Conservation (phyloP, 176 grass and related monocot species). For the Ampelocalamus luodianensis region DNA sequence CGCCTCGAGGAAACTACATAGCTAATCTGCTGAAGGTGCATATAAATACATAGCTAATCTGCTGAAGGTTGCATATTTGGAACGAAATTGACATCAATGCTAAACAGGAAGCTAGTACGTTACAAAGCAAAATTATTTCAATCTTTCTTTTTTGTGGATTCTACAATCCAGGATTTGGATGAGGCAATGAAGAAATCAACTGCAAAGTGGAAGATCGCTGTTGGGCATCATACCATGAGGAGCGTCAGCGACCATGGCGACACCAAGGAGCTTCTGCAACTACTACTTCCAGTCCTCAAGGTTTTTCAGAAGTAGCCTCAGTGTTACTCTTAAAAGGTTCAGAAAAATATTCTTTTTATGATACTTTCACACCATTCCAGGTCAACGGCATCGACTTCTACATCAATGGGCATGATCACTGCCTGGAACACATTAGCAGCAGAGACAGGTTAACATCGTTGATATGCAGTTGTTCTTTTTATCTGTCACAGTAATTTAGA, state of each 20-base stretch:
- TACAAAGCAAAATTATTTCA: not conserved
- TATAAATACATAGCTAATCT: constrained; percentile 59
- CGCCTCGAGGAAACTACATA: constrained; percentile 71
- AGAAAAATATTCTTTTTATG: not conserved
- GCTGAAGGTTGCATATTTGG: constrained; percentile 61
- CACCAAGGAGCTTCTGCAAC: constrained; percentile 69
- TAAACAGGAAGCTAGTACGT: not conserved
- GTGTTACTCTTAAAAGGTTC: not conserved
- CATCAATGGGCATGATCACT: constrained; percentile 94
- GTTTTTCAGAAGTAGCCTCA: constrained; percentile 38
- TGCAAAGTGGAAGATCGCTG: constrained; percentile 77
- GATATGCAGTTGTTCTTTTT: not conserved
- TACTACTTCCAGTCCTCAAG: constrained; percentile 81
- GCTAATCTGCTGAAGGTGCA: constrained; percentile 64
- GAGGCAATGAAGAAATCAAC: constrained; percentile 71
- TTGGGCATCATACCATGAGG: constrained; percentile 88
- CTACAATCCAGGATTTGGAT: constrained; percentile 67
- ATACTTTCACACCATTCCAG: constrained; percentile 30
- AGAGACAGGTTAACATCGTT: constrained; percentile 60
- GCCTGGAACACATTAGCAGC: constrained; percentile 93
- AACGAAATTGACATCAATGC: not conserved
- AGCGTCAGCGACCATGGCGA: constrained; percentile 87
- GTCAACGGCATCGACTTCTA: constrained; percentile 62
- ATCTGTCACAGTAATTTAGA: not conserved
- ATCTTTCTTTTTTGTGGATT: not conserved